Conservation (phyloP, 129 eudicot genomes). For the Centrapalus pauciflorus region DNA sequence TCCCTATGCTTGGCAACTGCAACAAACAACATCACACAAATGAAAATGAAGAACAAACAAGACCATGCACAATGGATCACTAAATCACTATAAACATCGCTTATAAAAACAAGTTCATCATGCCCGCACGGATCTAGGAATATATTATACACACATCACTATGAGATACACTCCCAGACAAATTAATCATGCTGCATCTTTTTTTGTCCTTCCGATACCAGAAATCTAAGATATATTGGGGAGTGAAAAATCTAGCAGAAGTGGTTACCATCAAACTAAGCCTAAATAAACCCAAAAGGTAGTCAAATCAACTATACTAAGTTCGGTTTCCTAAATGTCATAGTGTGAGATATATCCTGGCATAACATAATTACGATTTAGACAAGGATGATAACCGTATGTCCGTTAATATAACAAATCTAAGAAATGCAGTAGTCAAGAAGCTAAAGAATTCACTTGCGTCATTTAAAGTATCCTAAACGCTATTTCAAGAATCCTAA, state of each 20-base stretch:
- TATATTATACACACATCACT: neutral
- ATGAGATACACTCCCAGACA: neutral
- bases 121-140: conserved; percentile 30
- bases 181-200: neutral
- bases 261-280: neutral
- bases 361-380: neutral
- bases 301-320: neutral
- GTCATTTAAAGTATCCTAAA: neutral
- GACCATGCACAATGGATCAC: neutral
- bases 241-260: neutral
- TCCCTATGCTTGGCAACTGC: conserved; percentile 88
- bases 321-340: neutral
- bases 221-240: conserved; percentile 1
- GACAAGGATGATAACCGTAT: neutral
- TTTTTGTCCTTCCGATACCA: neutral
- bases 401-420: neutral
- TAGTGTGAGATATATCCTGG: neutral
- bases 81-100: neutral
- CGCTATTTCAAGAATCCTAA: neutral
- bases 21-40: conserved; percentile 17
- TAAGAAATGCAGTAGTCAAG: neutral
- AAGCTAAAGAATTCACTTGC: neutral
- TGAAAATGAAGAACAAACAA: neutral
- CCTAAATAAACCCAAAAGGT: neutral
- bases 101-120: neutral